phyloP scores from a whole-genome alignment of 176 grass and related monocot genomes.

The maize (Zea mays) region DNA sequence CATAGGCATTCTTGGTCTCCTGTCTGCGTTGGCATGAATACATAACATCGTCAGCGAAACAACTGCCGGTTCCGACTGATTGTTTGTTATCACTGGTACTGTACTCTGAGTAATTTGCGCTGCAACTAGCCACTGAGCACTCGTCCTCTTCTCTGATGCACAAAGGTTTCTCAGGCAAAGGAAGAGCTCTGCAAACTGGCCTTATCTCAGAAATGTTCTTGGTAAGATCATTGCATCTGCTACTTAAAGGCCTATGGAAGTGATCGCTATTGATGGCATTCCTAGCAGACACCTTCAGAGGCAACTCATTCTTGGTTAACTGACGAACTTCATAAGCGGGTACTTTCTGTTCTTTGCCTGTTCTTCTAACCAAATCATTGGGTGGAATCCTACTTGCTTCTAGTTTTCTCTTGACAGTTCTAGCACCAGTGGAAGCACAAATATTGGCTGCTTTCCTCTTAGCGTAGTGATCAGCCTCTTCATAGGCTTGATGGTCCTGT shows the following conservation, averaged over 20 bases:
- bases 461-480: conserved; percentile 9
- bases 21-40: conserved; percentile 19
- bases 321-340: conserved; percentile 9
- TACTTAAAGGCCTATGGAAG: conserved; percentile 16
- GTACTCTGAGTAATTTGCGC: conserved; percentile 29
- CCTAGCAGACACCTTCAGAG: conserved; percentile 24
- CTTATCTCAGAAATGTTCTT: conserved; percentile 16
- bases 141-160: conserved; percentile 38
- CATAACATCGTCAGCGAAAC: conserved; percentile 38
- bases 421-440: conserved; percentile 8
- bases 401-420: conserved; percentile 36
- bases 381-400: conserved; percentile 3
- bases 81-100: conserved; percentile 12
- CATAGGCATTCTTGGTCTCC: neutral
- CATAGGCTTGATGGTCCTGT: neutral
- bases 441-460: conserved; percentile 11
- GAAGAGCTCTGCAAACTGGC: neutral
- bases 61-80: neutral
- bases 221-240: conserved; percentile 19
- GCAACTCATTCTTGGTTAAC: conserved; percentile 15
- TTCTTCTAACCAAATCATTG: conserved; percentile 12
- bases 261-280: neutral
- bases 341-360: conserved; percentile 38
- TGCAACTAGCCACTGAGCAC: conserved; percentile 60
- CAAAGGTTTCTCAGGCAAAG: conserved; percentile 14